Conservation (phyloP, 2,329 filamentous ascomycete genomes). For the Talaromyces sp. region DNA sequence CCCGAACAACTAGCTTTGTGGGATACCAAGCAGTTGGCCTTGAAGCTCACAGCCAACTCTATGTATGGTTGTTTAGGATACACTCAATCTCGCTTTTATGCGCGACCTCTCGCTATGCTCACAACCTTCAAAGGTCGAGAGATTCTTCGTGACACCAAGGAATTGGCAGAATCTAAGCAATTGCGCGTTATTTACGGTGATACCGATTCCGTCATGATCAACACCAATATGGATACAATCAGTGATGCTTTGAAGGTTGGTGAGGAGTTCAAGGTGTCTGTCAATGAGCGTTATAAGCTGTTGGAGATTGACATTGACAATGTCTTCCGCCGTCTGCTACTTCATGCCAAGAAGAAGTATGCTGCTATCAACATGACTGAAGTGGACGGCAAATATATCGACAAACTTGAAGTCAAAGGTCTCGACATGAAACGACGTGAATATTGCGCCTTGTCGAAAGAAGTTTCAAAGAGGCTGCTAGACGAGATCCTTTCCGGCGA, state of each 20-base stretch:
- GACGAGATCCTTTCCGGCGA: slow-evolving; percentile 92
- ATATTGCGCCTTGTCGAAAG: slow-evolving; percentile 92
- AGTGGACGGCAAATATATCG: slow-evolving; percentile 78
- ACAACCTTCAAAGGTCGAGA: slow-evolving; percentile 97
- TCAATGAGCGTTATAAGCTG: slow-evolving; percentile 88
- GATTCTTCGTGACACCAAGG: slow-evolving; percentile 92
- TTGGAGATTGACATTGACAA: slow-evolving; percentile 99
- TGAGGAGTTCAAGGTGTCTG: slow-evolving; percentile 86
- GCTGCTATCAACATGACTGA: slow-evolving; percentile 92
- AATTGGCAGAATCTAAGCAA: slow-evolving; percentile 83
- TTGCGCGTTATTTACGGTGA: slow-evolving; percentile 97
- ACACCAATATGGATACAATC: slow-evolving; percentile 92
- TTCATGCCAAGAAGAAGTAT: slow-evolving; percentile 99
- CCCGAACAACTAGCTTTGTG: slow-evolving; percentile 83
- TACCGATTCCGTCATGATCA: slow-evolving; percentile 99
- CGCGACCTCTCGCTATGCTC: slow-evolving; percentile 86
- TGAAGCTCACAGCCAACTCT: slow-evolving; percentile 97
- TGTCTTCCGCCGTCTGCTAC: slow-evolving; percentile 82
- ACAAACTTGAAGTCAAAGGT: slow-evolving; percentile 97
- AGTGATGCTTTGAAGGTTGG: slow-evolving; percentile 86
- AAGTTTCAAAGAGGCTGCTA: slow-evolving; percentile 83
- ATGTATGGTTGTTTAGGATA: slow-evolving; percentile 99
- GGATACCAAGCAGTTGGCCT: slow-evolving; percentile 95
- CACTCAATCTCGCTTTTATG: slow-evolving; percentile 94
- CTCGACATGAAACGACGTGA: slow-evolving; percentile 97